Base-by-base conservation (phyloP, 2,329 filamentous ascomycete genomes). In the Colletotrichum gloeosporioides region DNA sequence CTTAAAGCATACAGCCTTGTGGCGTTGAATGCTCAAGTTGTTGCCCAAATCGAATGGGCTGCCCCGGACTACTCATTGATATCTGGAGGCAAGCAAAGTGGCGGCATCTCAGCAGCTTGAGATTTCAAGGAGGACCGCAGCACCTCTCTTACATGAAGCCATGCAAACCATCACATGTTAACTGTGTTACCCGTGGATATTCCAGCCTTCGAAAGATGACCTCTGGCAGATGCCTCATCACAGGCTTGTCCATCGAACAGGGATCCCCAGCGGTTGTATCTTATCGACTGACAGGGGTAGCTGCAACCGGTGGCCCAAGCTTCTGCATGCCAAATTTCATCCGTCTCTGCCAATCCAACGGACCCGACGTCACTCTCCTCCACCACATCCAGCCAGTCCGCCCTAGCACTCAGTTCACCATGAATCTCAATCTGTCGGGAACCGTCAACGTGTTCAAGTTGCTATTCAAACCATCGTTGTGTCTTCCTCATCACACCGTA, bases 381-480 rank as follows among this genome's bases (percentile, higher is more conserved):
- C 70, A 68, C 22, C 61, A 61, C 71, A 22, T 65, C 65, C 34
- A 22, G n/a, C 29, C 29, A 15, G 8, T 7, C 59, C 12, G 10
- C 27, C 15, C 27, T 27, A 6, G 36, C 29, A 13, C 31, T 15
- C 27, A 29, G 22, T 22, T 13, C 27, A 70, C 16, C 4, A 90
- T 92, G 88, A 92, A 92, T 80, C 84, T 95, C 81, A 95, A 95
- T 81, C 84, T 96, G 44, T 94, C 94, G 4, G 93, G 93, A 4
- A 92, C 91, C 0, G 78, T 94, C 82, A 91, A 94, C 84, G 86
- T 92, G 31, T 91, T 93, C 79, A 90, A 88, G 78, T 89, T 95
- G 15, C 81, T 95, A 62, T 88, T 91, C 69, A 92, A 91, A 79
- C 94, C 94, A 4, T 89, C 92, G 25, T 84, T 95, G 73, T 94